Evolutionary conservation across 805 yeast genomes (phyloP).

Genomic region (Torulaspora delbrueckii): DNA sequence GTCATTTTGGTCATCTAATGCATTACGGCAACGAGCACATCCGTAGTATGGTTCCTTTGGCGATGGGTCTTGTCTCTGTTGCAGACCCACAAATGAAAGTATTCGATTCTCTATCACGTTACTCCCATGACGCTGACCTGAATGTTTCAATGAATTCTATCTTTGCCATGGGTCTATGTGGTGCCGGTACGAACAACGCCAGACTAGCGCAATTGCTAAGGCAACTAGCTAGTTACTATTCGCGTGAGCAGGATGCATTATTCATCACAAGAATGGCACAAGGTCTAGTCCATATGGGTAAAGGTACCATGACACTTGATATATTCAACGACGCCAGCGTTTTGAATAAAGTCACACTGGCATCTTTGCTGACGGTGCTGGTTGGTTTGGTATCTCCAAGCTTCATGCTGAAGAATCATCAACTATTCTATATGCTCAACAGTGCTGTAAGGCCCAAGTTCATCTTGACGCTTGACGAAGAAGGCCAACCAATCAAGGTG

Average conservation of each 20-base stretch:
- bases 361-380: constrained; percentile 78
- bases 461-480: constrained; percentile 88
- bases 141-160: constrained; percentile 94
- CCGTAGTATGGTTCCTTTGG: constrained; percentile 91
- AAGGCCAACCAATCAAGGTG: constrained; percentile 85
- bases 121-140: constrained; percentile 91
- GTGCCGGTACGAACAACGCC: constrained; percentile 98
- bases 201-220: constrained; percentile 93
- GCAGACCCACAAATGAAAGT: constrained; percentile 96
- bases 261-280: constrained; percentile 93
- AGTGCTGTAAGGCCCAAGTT: constrained; percentile 90
- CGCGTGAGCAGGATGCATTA: constrained; percentile 82
- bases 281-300: constrained; percentile 91
- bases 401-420: constrained; percentile 78
- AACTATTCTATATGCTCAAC: constrained; percentile 76
- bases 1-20: constrained; percentile 96
- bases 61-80: constrained; percentile 93
- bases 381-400: constrained; percentile 83
- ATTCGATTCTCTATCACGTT: constrained; percentile 91
- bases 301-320: constrained; percentile 85
- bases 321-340: constrained; percentile 89
- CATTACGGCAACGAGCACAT: constrained; percentile 93
- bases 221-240: constrained; percentile 89
- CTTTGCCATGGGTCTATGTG: constrained; percentile 95
- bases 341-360: constrained; percentile 81